Base-by-base conservation (phyloP, 805 yeast genomes). In the Teunomyces panamensis region DNA sequence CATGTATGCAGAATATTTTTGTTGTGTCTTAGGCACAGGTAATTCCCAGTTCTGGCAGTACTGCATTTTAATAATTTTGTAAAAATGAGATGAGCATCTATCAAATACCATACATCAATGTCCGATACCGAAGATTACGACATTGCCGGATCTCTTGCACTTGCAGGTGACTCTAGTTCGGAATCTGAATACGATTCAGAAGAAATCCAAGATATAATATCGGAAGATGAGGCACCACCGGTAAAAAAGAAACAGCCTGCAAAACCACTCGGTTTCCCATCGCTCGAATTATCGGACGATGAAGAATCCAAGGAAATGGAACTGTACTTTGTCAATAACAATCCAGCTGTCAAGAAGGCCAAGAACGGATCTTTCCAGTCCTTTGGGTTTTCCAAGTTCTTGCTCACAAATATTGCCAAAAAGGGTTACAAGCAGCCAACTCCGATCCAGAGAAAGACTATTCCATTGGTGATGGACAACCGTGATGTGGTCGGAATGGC, bases 401-500 rank as follows among this genome's bases (percentile, higher is more conserved):
- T 91, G 5, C 62, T 90, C 49, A 67, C 75, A 17, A 92, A 89
- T 58, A 85, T 94, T 47, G 62, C 80, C 47, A 84, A 82, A 51
- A 91, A 89, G 62, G 99, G 99, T 0, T 94, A 83, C 71, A 85
- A 82, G 55, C 94, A 87, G 55, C 99, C 99, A 10, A 94, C 99
- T 0, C 99, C 99, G 1, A 94, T 94, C 65, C 99, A 94, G 70
- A 78, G 99, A 54, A 94, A 92, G 63, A 85, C 99, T 2, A 88
- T 94, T 49, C 99, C 99, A 0, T 74, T 90, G 47, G 84, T 94
- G 49, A 73, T 94, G 72, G 89, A 87, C 42, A 86, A 83, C 47
- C 78, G 95, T 61, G 99, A 94, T 69, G 96, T 94, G 36, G 99
- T 94, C 11, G 99, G 97, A 63, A 94, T 94, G 99, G 99, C 99